Evolutionary conservation across 2,329 filamentous ascomycete genomes (phyloP).

Genomic region (Cladosporium sp.): DNA sequence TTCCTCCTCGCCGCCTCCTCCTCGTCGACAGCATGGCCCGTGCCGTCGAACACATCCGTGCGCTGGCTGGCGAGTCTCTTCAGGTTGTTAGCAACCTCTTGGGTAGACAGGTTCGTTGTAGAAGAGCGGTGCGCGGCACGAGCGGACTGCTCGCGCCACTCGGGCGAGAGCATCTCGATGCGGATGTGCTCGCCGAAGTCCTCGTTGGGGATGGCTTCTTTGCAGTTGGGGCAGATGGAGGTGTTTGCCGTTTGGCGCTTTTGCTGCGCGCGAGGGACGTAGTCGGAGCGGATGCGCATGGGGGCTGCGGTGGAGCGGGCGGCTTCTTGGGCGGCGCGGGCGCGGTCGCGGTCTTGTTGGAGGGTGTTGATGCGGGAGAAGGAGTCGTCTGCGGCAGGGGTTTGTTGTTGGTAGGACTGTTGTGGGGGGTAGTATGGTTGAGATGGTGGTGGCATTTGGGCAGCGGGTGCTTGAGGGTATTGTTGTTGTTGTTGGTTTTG

Average conservation of each 20-base stretch:
- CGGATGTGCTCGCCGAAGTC: constrained; percentile 92
- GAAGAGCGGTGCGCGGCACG: constrained; percentile 82
- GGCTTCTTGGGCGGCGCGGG: constrained; percentile 71
- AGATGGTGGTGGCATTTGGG: constrained; percentile 25
- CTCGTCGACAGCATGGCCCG: constrained; percentile 66
- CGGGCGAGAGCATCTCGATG: constrained; percentile 89
- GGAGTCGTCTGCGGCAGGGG: constrained; percentile 20
- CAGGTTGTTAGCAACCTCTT: constrained; percentile 88
- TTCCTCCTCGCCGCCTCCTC: constrained; percentile 60
- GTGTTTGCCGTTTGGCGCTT: constrained; percentile 62
- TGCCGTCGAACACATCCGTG: constrained; percentile 80
- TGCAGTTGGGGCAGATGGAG: constrained; percentile 88
- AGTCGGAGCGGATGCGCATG: constrained; percentile 92
- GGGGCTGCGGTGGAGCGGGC: constrained; percentile 66
- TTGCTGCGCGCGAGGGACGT: constrained; percentile 79
- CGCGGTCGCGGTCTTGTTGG: constrained; percentile 54
- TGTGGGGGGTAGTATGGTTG: constrained; percentile 22
- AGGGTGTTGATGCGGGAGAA: constrained; percentile 31
- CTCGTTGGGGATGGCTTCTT: constrained; percentile 80
- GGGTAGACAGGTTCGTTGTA: constrained; percentile 81
- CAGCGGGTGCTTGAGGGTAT: constrained; percentile 14
- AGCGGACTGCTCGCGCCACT: constrained; percentile 93
- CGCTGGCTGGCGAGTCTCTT: constrained; percentile 92
- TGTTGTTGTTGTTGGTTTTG: constrained; percentile 18
- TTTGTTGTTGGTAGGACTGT: constrained; percentile 25